Evolutionary conservation across 2,329 filamentous ascomycete genomes (phyloP).

Genomic region (Knoxdaviesia capensis): DNA sequence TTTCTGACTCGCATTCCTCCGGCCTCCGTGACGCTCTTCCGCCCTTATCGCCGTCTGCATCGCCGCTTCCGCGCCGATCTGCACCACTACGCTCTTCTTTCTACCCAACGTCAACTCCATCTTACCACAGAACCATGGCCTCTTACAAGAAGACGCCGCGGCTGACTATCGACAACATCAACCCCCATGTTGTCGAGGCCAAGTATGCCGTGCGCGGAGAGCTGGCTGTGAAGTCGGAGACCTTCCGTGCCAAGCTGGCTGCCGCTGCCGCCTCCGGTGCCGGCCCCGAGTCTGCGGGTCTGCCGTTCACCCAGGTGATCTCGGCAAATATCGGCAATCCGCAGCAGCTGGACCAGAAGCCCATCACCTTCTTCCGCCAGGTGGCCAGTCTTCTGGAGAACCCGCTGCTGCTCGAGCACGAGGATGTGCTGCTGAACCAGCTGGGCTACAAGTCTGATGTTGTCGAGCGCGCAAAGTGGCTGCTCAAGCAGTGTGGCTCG

Average conservation of each 20-base stretch:
- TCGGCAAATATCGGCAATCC: slow-evolving; percentile 98
- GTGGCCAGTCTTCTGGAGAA: slow-evolving; percentile 87
- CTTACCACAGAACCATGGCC: slow-evolving; percentile 13
- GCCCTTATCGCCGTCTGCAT: too few relatives aligned
- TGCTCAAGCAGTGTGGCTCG: slow-evolving; percentile 68
- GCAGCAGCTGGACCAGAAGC: slow-evolving; percentile 96
- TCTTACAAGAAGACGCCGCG: slow-evolving; percentile 16
- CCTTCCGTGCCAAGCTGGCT: slow-evolving; percentile 58
- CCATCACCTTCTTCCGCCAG: slow-evolving; percentile 97
- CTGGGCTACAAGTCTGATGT: slow-evolving; percentile 86
- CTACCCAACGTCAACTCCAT: background rate
- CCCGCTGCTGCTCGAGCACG: slow-evolving; percentile 62
- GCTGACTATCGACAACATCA: slow-evolving; percentile 75
- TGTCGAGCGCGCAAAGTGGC: slow-evolving; percentile 59
- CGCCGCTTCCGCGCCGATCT: too few relatives aligned
- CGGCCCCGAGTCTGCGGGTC: slow-evolving; percentile 10
- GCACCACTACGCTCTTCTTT: too few relatives aligned
- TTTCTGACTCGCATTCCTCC: too few relatives aligned
- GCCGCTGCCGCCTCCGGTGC: slow-evolving; percentile 23
- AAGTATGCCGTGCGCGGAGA: slow-evolving; percentile 96
- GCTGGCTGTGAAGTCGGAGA: slow-evolving; percentile 80
- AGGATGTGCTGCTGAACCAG: slow-evolving; percentile 51
- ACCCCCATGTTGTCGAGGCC: slow-evolving; percentile 67
- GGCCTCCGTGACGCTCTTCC: too few relatives aligned
- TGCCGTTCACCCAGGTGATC: slow-evolving; percentile 83